These are phyloP conservation scores for Aphanocladium album DNA, from an alignment of 2,329 filamentous ascomycete genomes.

Conservation along the genomic window DNA sequence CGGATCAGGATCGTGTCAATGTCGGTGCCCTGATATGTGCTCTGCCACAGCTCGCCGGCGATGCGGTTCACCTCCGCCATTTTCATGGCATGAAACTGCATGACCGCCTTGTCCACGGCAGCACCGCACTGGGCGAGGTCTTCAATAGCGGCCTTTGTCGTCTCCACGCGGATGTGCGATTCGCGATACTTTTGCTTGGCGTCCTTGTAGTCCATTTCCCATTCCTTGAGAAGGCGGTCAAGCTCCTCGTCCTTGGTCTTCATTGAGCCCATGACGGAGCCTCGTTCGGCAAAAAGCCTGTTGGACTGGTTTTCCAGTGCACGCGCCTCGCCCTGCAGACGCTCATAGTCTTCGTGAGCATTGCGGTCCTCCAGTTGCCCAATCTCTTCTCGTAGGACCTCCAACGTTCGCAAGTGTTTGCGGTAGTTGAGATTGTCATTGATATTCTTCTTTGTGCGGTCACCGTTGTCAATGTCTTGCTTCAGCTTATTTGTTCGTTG, in stretches of 20 bases:
- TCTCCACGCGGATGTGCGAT: conserved; percentile 82
- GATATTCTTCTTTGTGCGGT: conserved; percentile 81
- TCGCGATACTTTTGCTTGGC: conserved; percentile 77
- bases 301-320: conserved; percentile 64
- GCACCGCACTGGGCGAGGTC: conserved; percentile 77
- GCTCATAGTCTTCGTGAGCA: conserved; percentile 75
- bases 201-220: conserved; percentile 80
- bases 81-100: conserved; percentile 93
- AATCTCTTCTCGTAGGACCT: conserved; percentile 65
- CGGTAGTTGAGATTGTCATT: conserved; percentile 84
- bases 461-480: conserved; percentile 71
- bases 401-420: conserved; percentile 64
- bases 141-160: conserved; percentile 87
- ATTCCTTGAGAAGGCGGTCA: conserved; percentile 66
- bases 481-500: conserved; percentile 71
- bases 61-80: conserved; percentile 98
- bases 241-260: conserved; percentile 82
- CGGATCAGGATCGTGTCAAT: conserved; percentile 95
- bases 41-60: conserved; percentile 93
- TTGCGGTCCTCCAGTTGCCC: conserved; percentile 69
- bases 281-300: conserved; percentile 65
- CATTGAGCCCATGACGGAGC: conserved; percentile 70
- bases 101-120: conserved; percentile 92
- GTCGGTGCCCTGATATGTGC: conserved; percentile 93
- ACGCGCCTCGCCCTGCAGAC: conserved; percentile 64